Conservation (phyloP, 306 rosid genomes). For the Boehmeria nivea region DNA sequence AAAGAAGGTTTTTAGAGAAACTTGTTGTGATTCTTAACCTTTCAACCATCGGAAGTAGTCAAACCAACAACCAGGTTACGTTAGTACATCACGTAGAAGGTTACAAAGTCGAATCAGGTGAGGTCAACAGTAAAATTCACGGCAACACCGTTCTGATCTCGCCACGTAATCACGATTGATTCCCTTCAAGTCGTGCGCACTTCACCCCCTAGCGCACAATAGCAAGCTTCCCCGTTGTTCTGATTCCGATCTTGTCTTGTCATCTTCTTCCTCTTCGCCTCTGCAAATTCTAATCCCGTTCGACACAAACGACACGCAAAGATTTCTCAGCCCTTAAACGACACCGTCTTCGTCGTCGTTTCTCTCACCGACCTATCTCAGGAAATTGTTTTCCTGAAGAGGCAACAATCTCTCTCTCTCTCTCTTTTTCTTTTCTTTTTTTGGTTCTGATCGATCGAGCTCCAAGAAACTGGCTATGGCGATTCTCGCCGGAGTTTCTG, state of each 20-base stretch:
- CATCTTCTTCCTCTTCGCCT: not conserved
- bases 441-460: too few relatives aligned
- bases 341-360: not conserved
- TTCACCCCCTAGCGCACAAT: not conserved
- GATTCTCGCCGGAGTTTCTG: slow-evolving; percentile 26
- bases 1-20: too few relatives aligned
- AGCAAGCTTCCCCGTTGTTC: not conserved
- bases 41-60: too few relatives aligned
- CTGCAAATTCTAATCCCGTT: too few relatives aligned
- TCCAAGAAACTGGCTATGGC: slow-evolving; percentile 37
- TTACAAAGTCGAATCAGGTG: too few relatives aligned
- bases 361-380: too few relatives aligned
- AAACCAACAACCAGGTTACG: too few relatives aligned
- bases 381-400: too few relatives aligned
- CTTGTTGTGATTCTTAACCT: too few relatives aligned
- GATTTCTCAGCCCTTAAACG: not conserved
- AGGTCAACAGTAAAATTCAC: not conserved
- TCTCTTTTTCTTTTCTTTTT: too few relatives aligned
- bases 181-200: not conserved
- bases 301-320: not conserved
- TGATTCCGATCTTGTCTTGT: slow-evolving; percentile 3
- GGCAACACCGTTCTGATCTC: not conserved
- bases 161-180: slow-evolving; percentile 13
- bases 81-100: too few relatives aligned
- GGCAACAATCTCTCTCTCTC: too few relatives aligned